phyloP scores from a whole-genome alignment of 345 rosid species.

The Schrenkiella parvula region DNA sequence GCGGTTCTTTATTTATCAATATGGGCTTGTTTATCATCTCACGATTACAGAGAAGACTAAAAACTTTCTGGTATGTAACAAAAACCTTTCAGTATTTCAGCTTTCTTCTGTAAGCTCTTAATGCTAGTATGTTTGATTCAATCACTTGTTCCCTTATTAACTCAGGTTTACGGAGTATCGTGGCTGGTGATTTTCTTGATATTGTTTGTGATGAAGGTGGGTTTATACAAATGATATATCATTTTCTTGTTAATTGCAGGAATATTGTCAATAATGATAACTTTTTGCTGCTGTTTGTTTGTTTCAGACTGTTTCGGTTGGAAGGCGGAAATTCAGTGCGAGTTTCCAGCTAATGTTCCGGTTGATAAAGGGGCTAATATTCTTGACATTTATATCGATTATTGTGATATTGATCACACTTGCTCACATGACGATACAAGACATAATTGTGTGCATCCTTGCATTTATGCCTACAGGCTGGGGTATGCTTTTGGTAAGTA shows the following conservation, averaged over 20 bases:
- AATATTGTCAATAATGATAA: background rate
- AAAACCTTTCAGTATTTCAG: background rate
- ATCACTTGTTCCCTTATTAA: background rate
- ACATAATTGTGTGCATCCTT: conserved; percentile 84
- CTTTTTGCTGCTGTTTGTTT: background rate
- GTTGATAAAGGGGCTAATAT: conserved; percentile 92
- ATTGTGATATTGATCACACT: conserved; percentile 76
- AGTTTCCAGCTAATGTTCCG: conserved; percentile 92
- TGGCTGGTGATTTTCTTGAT: conserved; percentile 92
- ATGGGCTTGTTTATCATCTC: conserved; percentile 93
- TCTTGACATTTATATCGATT: conserved; percentile 73
- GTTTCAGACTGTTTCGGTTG: conserved; percentile 86
- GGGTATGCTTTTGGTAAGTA: conserved; percentile 92
- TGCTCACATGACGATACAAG: conserved; percentile 80
- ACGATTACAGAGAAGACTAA: conserved; percentile 43
- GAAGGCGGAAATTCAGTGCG: conserved; percentile 91
- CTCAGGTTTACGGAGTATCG: conserved; percentile 85
- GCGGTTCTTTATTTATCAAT: conserved; percentile 90
- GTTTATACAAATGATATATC: conserved; percentile 12
- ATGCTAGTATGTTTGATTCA: background rate
- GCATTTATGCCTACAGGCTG: conserved; percentile 99
- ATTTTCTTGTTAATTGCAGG: background rate
- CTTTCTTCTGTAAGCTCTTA: background rate
- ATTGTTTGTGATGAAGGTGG: conserved; percentile 95
- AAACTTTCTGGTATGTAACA: conserved; percentile 63